Evolutionary conservation across 176 grass and related monocot species (phyloP), one percentile per base, ranked within the genome.

Genomic region (Musa acuminata): DNA sequence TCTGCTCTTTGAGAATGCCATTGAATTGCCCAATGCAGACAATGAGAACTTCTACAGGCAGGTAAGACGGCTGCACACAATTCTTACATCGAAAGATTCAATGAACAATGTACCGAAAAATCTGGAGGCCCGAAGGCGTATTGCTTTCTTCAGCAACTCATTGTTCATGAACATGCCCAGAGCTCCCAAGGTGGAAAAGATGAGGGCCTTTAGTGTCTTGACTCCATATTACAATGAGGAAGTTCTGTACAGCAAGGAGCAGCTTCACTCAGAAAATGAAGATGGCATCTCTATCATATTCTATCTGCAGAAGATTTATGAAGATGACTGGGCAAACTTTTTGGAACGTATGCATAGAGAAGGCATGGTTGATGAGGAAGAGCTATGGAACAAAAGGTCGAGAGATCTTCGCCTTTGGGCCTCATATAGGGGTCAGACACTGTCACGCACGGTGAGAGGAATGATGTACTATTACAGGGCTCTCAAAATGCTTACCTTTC

Each of bases 381-480:
- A 92, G 73, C 72, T 90, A 48, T 88, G 81, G 71, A 83, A 78
- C 69, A 64, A 75, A 16, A 91, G 79, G 75, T 51, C 86, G 49
- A 83, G 73, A 66, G 87, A 96, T 77, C 81, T 96, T 55, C 76
- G 93, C 5, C 93, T 83, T 60, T 96, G 93, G 93, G 93, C 87
- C 66, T 96, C 93, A 24, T 92, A 96, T 79, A 87, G 93, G 79
- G 93, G 89, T 22, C 93, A 96, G 75, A 96, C 93, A 67, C 72
- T 96, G 72, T 77, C 93, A 52, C 89, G 93, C 2, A 92, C 93
- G 0, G 89, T 96, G 65, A 82, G 93, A 69, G 93, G 93, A 43
- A 96, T 96, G 93, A 96, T 96, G 93, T 96, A 96, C 79, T 92
- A 96, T 55, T 96, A 96, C 71, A 91, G 92, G 81, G 89, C 93